phyloP scores from a whole-genome alignment of 495 filamentous ascomycete species.

The Aspergillus coremiiformis region DNA sequence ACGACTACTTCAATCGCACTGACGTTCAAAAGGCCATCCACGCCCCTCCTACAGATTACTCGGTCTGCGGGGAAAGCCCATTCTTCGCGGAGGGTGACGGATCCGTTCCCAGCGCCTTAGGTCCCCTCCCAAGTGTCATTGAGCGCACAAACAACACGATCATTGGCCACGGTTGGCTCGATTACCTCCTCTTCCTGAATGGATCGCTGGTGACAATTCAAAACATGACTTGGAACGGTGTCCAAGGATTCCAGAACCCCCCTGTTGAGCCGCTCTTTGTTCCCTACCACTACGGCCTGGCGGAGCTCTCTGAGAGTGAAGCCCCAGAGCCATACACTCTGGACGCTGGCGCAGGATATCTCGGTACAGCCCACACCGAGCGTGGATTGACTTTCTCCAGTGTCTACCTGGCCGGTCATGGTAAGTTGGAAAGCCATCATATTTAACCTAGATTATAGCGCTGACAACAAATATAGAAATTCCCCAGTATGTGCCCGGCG shows the following conservation, averaged over 20 bases:
- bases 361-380: conserved; percentile 58
- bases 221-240: conserved; percentile 79
- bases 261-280: conserved; percentile 58
- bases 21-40: conserved; percentile 73
- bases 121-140: conserved; percentile 61
- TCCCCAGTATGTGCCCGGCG: conserved; percentile 56
- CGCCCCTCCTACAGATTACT: conserved; percentile 55
- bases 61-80: conserved; percentile 43
- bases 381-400: conserved; percentile 61
- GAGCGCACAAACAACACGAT: conserved; percentile 62
- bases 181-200: conserved; percentile 53
- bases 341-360: conserved; percentile 45
- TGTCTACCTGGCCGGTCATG: conserved; percentile 54
- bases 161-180: conserved; percentile 55
- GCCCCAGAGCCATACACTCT: conserved; percentile 12
- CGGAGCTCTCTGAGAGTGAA: conserved; percentile 17
- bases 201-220: conserved; percentile 67
- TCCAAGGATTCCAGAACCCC: conserved; percentile 55
- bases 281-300: conserved; percentile 48
- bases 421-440: conserved; percentile 18
- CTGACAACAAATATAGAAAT: conserved; percentile 19
- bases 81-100: conserved; percentile 51
- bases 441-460: neutral
- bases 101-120: conserved; percentile 42
- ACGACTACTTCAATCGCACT: conserved; percentile 68